These are phyloP conservation scores for Tieghemostelium lacteum DNA, from an alignment of 78 protist species.

Conservation along the genomic window DNA sequence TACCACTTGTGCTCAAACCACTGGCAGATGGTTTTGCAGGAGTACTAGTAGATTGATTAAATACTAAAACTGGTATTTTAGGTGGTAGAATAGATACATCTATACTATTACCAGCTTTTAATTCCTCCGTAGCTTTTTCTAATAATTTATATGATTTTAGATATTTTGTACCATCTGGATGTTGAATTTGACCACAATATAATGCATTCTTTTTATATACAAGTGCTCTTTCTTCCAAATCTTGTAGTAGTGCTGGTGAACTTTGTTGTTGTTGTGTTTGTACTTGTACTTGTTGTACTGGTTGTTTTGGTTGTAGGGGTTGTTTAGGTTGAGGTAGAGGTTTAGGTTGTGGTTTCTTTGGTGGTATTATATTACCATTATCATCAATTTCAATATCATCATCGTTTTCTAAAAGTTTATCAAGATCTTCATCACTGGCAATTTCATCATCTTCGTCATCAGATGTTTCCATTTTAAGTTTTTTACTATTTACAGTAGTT, in stretches of 20 bases:
- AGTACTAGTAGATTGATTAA: not conserved
- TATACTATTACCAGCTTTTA: conserved; percentile 35
- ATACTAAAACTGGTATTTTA: not conserved
- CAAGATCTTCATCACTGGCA: too few relatives aligned
- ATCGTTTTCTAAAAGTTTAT: too few relatives aligned
- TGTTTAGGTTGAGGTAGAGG: too few relatives aligned
- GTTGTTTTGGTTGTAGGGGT: not conserved
- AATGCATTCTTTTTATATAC: conserved; percentile 31
- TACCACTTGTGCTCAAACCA: not conserved
- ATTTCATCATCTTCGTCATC: too few relatives aligned
- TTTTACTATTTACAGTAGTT: not conserved
- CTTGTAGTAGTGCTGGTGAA: not conserved
- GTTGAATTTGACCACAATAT: not conserved
- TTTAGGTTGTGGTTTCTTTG: not conserved
- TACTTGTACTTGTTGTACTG: not conserved
- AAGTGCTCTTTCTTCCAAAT: conserved; percentile 19
- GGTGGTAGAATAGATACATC: conserved; percentile 55
- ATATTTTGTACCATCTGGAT: conserved; percentile 1
- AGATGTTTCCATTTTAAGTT: conserved; percentile 1
- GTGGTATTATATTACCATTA: not conserved
- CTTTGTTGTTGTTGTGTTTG: not conserved
- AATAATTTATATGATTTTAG: conserved; percentile 16
- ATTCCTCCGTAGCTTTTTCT: conserved; percentile 7
- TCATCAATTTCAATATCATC: too few relatives aligned
- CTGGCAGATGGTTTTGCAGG: not conserved